Percentiles rank a stretch among this genome's conserved stretches.
phyloP scores from a whole-genome alignment of 164 flowering plant species.

The Macadamia tetraphylla region DNA sequence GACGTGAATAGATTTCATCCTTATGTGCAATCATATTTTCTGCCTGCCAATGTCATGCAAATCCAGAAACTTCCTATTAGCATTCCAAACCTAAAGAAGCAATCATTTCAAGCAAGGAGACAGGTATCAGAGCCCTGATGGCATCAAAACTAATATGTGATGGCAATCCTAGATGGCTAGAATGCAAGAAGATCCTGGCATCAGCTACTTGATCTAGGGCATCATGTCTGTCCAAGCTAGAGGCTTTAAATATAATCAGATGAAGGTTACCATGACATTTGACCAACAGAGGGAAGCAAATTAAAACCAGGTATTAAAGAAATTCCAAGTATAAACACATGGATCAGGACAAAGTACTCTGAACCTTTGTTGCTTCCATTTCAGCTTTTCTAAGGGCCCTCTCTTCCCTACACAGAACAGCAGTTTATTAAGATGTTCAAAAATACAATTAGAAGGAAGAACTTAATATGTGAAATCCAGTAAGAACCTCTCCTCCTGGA shows the following conservation, averaged over 20 bases:
- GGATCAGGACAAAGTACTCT: not conserved
- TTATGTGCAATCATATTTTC: constrained; percentile 86
- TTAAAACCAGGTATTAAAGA: too few relatives aligned
- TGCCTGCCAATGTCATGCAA: constrained; percentile 46
- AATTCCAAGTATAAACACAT: not conserved
- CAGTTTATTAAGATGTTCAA: not conserved
- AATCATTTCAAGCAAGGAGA: not conserved
- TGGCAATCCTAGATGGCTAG: not conserved
- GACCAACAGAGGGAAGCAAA: not conserved
- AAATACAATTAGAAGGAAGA: not conserved
- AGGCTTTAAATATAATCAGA: too few relatives aligned
- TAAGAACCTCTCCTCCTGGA: constrained; percentile 79
- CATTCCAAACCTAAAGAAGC: not conserved
- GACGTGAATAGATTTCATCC: constrained; percentile 86
- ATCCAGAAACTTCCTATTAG: not conserved
- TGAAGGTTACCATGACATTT: not conserved
- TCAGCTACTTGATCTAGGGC: not conserved
- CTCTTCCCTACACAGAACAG: constrained; percentile 60
- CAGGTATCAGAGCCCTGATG: not conserved
- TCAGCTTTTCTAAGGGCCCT: constrained; percentile 86
- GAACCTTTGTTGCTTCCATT: constrained; percentile 91
- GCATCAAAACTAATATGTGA: not conserved
- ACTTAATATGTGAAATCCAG: not conserved
- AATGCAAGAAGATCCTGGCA: not conserved
- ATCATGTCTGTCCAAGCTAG: too few relatives aligned